These are phyloP conservation scores for Colletotrichum gloeosporioides DNA, from an alignment of 2,329 filamentous ascomycete species.

Conservation along the genomic window DNA sequence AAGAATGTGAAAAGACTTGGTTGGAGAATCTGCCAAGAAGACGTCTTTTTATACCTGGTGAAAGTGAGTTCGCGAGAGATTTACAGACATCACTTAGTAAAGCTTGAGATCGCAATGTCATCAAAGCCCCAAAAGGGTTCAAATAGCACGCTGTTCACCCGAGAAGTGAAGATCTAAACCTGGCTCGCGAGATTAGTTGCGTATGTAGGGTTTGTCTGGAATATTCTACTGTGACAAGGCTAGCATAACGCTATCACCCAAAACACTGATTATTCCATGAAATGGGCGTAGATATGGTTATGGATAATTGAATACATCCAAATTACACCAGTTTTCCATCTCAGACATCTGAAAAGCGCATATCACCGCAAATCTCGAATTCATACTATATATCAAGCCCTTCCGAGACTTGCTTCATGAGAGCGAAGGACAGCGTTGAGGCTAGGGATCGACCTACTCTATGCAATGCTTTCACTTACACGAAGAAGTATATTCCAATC, in stretches of 20 bases:
- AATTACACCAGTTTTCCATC: not conserved
- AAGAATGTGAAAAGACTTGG: not conserved
- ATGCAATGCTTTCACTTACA: not conserved
- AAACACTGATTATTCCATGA: not conserved
- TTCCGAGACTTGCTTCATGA: not conserved
- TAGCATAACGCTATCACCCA: not conserved
- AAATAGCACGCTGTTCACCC: not conserved
- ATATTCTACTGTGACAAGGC: not conserved
- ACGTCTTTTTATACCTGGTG: not conserved
- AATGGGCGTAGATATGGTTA: accelerated
- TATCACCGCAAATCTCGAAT: not conserved
- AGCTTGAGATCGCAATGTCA: not conserved
- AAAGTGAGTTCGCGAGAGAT: not conserved
- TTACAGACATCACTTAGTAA: not conserved
- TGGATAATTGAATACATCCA: not conserved
- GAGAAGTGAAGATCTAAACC: not conserved
- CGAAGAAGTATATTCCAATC: not conserved
- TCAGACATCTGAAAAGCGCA: not conserved
- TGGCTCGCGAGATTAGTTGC: not conserved
- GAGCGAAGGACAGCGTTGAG: not conserved
- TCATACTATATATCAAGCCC: not conserved
- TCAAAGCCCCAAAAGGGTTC: not conserved
- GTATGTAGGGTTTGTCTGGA: not conserved
- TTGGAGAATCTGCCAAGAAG: not conserved
- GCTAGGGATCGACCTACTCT: not conserved